Base-by-base conservation (phyloP, 371 early-diverging fungal species). In the Mucor mucedo region DNA sequence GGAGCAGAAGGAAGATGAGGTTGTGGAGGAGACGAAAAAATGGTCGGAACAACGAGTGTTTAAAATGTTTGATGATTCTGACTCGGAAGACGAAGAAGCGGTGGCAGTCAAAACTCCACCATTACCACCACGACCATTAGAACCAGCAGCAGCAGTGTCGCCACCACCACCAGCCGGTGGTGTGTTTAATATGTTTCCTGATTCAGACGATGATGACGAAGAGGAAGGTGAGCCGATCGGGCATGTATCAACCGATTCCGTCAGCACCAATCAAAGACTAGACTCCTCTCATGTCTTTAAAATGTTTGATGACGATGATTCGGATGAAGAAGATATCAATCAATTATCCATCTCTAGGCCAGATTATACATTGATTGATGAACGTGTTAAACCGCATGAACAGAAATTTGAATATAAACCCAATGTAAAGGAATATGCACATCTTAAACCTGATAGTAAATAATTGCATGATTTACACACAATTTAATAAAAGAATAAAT, bases 271-370 rank as follows among this genome's bases (percentile, higher is more conserved):
- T 50, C 21, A 27, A 30, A 29, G 30, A 30, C 14, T 50, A 30
- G 13, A 28, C 10, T 50, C 50, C 21, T 27, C 50, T 13, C 50
- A 41, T 48, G 58, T 62, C 5, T 59, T 59, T 32, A 39, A 42
- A 41, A 58, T 68, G 63, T 68, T 68, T 55, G 56, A 52, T 7
- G 68, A 67, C 47, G 44, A 42, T 33, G 68, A 68, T 30, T 62
- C 58, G 2, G 60, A 58, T 45, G 65, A 66, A 9, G 10, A n/a
- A 5, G 39, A 35, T 13, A 35, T 41, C 52, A 52, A 42, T 27
- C 3, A n/a, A 7, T 59, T 16, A 29, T 28, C 16, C 11, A 16
- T 50, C 13, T 50, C 50, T 10, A 5, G 5, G 10, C 50, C 39
- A 10, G 6, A 21, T 39, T 7, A 48, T 2, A 3, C 14, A 27